Base-by-base conservation (phyloP, 441 rosid genomes). In the Pelargonium citronellum region DNA sequence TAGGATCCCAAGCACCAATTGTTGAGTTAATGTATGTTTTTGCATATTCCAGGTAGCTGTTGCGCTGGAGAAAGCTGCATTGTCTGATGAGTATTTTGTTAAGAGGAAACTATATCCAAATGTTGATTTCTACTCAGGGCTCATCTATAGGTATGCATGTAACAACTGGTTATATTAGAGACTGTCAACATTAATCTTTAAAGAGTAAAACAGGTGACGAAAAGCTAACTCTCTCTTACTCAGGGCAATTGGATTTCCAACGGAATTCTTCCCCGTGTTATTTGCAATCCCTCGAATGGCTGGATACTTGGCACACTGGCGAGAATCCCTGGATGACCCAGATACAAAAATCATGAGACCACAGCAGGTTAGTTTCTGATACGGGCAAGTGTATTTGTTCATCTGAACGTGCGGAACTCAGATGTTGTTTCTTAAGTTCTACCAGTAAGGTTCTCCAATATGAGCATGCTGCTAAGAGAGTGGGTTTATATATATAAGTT, bases 181-280 rank as follows among this genome's bases (percentile, higher is more conserved):
- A 39, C 1, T 1, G 0, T 39, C 10, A 7, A 39, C 43, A 0
- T 7, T 39, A 0, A 39, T 39, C 39, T 34, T 5, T 0, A 34
- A 34, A 39, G 1, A 0, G 1, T 7, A 39, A 7, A 39, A 1
- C 62, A 17, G 62, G 17, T 16, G 37, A 30, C 5, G 11, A 15
- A 55, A 53, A 37, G 41, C 34, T 19, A 0, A 30, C 39, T 51
- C 4, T 37, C 34, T 63, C 57, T 19, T 49, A 74, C 2, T 55
- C 82, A 95, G 99, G 84, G 97, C 99, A 64, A 90, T 92, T 94
- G 99, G 99, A 81, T 95, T 95, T 80, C 99, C 99, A 11, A 86
- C 97, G 3, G 99, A 92, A 75, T 95, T 87, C 84, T 95, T 95
- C 82, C 87, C 99, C 37, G 97, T 95, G 11, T 74, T 95, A 72